Base-by-base conservation (phyloP, 2,329 filamentous ascomycete genomes). In the Ophiostoma fasciatum region DNA sequence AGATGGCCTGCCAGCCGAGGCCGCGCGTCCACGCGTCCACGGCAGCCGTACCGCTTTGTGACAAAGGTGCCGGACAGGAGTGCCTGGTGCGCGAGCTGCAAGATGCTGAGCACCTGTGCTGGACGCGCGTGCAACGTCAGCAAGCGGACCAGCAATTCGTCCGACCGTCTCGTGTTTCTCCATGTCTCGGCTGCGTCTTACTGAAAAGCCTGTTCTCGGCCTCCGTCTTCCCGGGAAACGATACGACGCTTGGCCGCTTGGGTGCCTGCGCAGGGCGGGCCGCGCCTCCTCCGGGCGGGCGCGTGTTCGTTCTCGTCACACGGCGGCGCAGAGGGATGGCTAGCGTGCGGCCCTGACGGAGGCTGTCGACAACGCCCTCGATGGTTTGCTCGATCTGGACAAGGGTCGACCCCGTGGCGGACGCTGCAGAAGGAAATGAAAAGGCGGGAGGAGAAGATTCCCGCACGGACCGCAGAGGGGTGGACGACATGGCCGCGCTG, bases 21-120 rank as follows among this genome's bases (percentile, higher is more conserved):
- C n/a, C n/a, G n/a, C n/a, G n/a, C n/a, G n/a, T n/a, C n/a, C n/a
- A n/a, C n/a, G n/a, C n/a, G n/a, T n/a, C n/a, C n/a, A n/a, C n/a
- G n/a, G n/a, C n/a, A 4, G 5, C 28, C 25, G 2, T 19, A 77
- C 74, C 74, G 70, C 53, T 79, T 80, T 3, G 74, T 78, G 15
- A 74, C 59, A 3, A 72, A 47, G 8, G 56, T 62, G 1, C 66
- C 70, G 1, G 64, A 61, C 0, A 68, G 54, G 2, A 79, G 54
- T 4, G 74, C 71, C 46, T 72, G 64, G 42, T 75, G 74, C 1
- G 68, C 65, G 2, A 75, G 45, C 44, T 75, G 66, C 10, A 80
- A 56, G 31, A 79, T 68, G 8, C 66, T 60, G 21, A 79, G 54
- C 7, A 77, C 47, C 5, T 66, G 64, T 25, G 67, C 74, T 78